Conservation (phyloP, 495 filamentous ascomycete species). For the Trichoderma reesei region DNA sequence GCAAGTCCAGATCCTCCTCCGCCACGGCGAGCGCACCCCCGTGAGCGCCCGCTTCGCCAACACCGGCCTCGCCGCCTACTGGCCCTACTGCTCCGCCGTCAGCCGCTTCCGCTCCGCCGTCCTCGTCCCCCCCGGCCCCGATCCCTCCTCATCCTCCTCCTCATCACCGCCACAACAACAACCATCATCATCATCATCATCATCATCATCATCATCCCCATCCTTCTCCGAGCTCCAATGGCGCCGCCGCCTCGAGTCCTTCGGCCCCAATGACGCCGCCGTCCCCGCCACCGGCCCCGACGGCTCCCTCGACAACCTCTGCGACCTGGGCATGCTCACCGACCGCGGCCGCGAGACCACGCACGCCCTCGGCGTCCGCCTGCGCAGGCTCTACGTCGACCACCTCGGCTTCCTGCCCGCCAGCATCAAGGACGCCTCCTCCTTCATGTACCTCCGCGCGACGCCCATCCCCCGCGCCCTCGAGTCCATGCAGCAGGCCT, state of each 20-base stretch:
- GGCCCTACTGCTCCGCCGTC: conserved; percentile 85
- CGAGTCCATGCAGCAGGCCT: conserved; percentile 82
- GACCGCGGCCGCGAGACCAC: conserved; percentile 81
- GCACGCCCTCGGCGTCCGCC: conserved; percentile 63
- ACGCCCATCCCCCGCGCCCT: conserved; percentile 79
- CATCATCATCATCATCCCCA: too few relatives aligned
- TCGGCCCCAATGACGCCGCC: conserved; percentile 62
- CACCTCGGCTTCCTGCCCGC: conserved; percentile 81
- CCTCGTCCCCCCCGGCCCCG: conserved; percentile 29
- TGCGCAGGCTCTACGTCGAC: conserved; percentile 79
- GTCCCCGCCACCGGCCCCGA: conserved; percentile 54
- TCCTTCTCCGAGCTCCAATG: conserved; percentile 66
- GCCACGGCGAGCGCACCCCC: conserved; percentile 85
- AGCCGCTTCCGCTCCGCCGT: conserved; percentile 62
- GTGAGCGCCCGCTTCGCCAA: conserved; percentile 83
- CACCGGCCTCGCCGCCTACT: conserved; percentile 72
- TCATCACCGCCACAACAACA: too few relatives aligned
- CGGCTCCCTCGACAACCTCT: conserved; percentile 66
- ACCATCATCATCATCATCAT: too few relatives aligned
- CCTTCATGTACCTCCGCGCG: conserved; percentile 75
- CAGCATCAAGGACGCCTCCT: conserved; percentile 44
- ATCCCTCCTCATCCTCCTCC: not conserved
- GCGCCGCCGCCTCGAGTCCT: conserved; percentile 70
- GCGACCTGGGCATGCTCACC: conserved; percentile 79
- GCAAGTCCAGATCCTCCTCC: conserved; percentile 81